Conservation (phyloP, 2,329 filamentous ascomycete genomes). For the Ophiostoma montium region DNA sequence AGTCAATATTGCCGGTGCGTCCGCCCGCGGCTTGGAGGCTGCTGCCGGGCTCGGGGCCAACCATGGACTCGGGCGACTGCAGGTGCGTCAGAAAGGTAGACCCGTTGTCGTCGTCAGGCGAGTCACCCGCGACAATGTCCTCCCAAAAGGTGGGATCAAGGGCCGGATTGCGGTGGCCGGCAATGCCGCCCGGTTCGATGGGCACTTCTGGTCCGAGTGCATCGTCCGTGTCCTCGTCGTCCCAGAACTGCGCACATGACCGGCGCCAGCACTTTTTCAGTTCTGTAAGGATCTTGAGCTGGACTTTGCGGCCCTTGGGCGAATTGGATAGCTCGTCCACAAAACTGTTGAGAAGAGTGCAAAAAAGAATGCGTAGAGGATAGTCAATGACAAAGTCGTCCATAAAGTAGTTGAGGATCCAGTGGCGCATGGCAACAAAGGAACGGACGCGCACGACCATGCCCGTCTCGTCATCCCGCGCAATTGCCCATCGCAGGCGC, state of each 20-base stretch:
- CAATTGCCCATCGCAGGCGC: constrained; percentile 74
- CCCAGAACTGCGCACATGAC: constrained; percentile 83
- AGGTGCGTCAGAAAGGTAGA: constrained; percentile 23
- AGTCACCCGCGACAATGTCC: constrained; percentile 29
- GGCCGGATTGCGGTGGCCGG: constrained; percentile 42
- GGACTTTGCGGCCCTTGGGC: constrained; percentile 32
- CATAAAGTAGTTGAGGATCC: constrained; percentile 94
- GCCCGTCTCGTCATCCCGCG: constrained; percentile 65
- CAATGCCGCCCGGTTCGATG: constrained; percentile 62
- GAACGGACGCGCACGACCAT: constrained; percentile 91
- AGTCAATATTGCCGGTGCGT: constrained; percentile 31
- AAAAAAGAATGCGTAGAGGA: constrained; percentile 62
- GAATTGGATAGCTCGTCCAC: constrained; percentile 39
- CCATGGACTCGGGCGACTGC: constrained; percentile 9
- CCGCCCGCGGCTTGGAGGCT: constrained; percentile 24
- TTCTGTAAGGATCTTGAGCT: constrained; percentile 78
- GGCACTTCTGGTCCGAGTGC: constrained; percentile 48
- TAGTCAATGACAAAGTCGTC: constrained; percentile 81
- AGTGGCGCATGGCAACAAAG: constrained; percentile 89
- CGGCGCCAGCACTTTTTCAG: constrained; percentile 96
- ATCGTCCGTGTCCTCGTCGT: constrained; percentile 51
- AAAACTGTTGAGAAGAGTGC: constrained; percentile 60
- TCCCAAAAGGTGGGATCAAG: constrained; percentile 43
- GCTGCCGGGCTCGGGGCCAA: neutral
- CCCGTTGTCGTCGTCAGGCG: constrained; percentile 21